Evolutionary conservation across 2,329 filamentous ascomycete species (phyloP).

Genomic region (Capronia americana): DNA sequence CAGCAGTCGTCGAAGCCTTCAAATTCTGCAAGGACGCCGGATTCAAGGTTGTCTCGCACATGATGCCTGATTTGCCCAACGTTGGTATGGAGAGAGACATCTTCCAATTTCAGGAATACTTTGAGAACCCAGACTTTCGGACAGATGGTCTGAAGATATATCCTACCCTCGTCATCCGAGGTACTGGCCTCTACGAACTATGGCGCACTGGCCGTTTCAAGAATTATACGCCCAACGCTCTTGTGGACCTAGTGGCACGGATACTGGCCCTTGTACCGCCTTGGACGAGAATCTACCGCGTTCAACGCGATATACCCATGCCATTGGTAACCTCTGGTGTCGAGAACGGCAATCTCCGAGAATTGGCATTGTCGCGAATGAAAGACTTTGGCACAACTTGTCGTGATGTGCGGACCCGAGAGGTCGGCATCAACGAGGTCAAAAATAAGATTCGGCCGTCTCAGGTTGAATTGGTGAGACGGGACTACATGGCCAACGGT

Average conservation of each 20-base stretch:
- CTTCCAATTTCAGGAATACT: constrained; percentile 97
- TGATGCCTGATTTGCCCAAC: constrained; percentile 99
- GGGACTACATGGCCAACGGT: constrained; percentile 93
- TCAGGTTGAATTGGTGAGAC: constrained; percentile 90
- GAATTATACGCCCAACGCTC: constrained; percentile 96
- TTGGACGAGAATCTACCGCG: constrained; percentile 98
- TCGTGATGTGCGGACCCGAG: constrained; percentile 91
- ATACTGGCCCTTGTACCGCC: constrained; percentile 93
- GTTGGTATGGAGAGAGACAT: constrained; percentile 98
- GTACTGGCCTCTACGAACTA: constrained; percentile 93
- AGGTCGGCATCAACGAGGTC: constrained; percentile 98
- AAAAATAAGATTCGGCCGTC: constrained; percentile 98
- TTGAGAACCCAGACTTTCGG: constrained; percentile 92
- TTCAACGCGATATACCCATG: constrained; percentile 99
- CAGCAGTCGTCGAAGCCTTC: constrained; percentile 94
- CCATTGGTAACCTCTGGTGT: constrained; percentile 97
- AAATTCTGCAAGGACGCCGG: constrained; percentile 96
- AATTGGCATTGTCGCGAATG: constrained; percentile 94
- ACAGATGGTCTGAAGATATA: constrained; percentile 99
- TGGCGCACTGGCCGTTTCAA: constrained; percentile 98
- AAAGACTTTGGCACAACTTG: constrained; percentile 98
- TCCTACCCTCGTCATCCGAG: constrained; percentile 93
- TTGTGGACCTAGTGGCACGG: constrained; percentile 94
- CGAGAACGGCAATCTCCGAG: constrained; percentile 94
- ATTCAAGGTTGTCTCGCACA: constrained; percentile 98